Base-by-base conservation (phyloP, 116 monocot species). In the Trichopus zeylanicus region DNA sequence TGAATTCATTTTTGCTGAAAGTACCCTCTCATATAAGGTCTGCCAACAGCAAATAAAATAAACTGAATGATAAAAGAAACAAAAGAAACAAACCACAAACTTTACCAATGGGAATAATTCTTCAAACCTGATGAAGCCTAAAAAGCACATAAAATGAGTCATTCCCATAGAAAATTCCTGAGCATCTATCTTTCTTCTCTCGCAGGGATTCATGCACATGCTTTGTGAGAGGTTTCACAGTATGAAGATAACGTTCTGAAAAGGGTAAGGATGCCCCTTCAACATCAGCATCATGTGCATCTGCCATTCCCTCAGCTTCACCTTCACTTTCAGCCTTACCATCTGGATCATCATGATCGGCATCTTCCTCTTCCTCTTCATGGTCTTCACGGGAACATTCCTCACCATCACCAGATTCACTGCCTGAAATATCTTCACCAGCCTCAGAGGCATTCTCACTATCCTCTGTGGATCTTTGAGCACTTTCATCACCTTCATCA, bases 361-460 rank as follows among this genome's bases (percentile, higher is more conserved):
- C 78, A 63, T 84, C 95, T 29, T 91, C 89, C 48, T 88, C 75
- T 73, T 80, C 90, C 68, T 84, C 84, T 20, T 85, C 87, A 23
- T 92, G 72, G 62, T 91, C 91, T 71, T 91, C 92, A 62, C 56
- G 85, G 20, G 92, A 99, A 42, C 88, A 88, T 31, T 92, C 92
- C 31, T 92, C 91, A 18, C 75, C 87, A 49, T 80, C 87, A 75
- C 70, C 87, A 37, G 91, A 91, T 58, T 99, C 99, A 68, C 88
- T 99, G 23, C 76, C 99, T 34, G 98, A 98, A 63, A 70, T 80
- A 67, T 97, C 95, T 65, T 84, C 97, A 47, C 81, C 91, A 38
- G 80, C 85, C 63, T 88, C 92, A 29, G 92, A 99, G 25, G 83
- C 92, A 74, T 98, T 98, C 64, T 88, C 98, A 64, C 87, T 99